These are phyloP conservation scores for Penicillium sp. DNA, from an alignment of 2,329 filamentous ascomycete species.

Conservation along the genomic window DNA sequence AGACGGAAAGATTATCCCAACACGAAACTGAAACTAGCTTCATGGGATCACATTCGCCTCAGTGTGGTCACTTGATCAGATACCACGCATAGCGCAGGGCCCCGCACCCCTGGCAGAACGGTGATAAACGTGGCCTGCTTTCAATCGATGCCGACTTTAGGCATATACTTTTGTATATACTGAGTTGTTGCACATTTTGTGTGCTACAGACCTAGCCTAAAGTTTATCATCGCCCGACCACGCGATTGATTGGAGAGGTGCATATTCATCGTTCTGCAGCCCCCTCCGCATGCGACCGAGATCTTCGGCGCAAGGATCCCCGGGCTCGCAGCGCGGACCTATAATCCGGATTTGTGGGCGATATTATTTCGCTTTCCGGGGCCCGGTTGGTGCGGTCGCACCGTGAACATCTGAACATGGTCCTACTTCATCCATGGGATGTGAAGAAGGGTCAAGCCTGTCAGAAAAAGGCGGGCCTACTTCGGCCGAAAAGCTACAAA, in stretches of 20 bases:
- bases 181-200: too few species aligned
- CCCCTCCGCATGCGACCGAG: not conserved
- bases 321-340: not conserved
- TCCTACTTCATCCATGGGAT: too few species aligned
- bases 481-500: not conserved
- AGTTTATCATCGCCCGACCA: too few species aligned
- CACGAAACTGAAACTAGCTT: not conserved
- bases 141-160: not conserved
- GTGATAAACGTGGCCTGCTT: too few species aligned
- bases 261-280: not conserved
- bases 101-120: not conserved
- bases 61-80: not conserved
- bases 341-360: not conserved
- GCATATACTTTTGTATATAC: not conserved
- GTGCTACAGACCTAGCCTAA: too few species aligned
- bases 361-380: not conserved
- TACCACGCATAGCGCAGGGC: not conserved
- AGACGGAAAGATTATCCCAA: not conserved
- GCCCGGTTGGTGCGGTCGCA: not conserved
- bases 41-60: not conserved
- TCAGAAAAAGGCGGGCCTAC: not conserved
- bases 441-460: too few species aligned
- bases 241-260: not conserved
- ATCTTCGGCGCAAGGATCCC: not conserved
- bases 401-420: not conserved